These are phyloP conservation scores for Neurospora tetrasperma DNA, from an alignment of 495 filamentous ascomycete genomes.

Conservation along the genomic window DNA sequence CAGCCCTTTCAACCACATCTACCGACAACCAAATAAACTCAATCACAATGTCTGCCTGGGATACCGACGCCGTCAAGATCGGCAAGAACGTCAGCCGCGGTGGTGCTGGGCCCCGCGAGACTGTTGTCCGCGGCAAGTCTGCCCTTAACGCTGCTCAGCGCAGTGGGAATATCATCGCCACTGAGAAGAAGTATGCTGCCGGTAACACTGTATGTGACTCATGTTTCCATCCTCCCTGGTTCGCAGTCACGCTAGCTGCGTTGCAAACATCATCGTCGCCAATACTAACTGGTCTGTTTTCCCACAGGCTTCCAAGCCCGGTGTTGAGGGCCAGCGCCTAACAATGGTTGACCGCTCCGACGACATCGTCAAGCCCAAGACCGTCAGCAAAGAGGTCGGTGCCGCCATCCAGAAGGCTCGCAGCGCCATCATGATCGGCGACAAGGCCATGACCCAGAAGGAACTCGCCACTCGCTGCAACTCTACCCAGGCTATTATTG, in stretches of 20 bases:
- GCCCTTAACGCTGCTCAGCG: slow-evolving; percentile 88
- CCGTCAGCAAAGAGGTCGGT: slow-evolving; percentile 68
- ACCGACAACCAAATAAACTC: slow-evolving; percentile 5
- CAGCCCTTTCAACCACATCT: not conserved
- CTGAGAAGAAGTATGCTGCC: slow-evolving; percentile 83
- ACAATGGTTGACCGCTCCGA: slow-evolving; percentile 98
- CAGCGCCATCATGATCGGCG: slow-evolving; percentile 50
- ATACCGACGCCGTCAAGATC: slow-evolving; percentile 75
- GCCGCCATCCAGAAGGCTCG: slow-evolving; percentile 70
- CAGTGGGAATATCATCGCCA: slow-evolving; percentile 61
- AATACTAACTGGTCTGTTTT: slow-evolving; percentile 3
- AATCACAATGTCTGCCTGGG: slow-evolving; percentile 58
- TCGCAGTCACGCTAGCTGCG: not conserved
- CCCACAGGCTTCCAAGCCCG: slow-evolving; percentile 44
- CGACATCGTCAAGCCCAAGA: slow-evolving; percentile 95
- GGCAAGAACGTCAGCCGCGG: slow-evolving; percentile 64
- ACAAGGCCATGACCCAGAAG: slow-evolving; percentile 83
- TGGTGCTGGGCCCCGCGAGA: slow-evolving; percentile 60
- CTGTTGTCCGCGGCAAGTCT: slow-evolving; percentile 73
- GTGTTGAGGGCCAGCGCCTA: slow-evolving; percentile 80
- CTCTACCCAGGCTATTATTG: slow-evolving; percentile 66
- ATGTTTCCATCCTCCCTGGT: not conserved
- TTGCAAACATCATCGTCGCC: not conserved
- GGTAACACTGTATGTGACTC: slow-evolving; percentile 62
- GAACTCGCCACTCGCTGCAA: slow-evolving; percentile 93